These are phyloP conservation scores for Tetrahymena malaccensis DNA, from an alignment of 73 alveolate genomes.

Conservation along the genomic window DNA sequence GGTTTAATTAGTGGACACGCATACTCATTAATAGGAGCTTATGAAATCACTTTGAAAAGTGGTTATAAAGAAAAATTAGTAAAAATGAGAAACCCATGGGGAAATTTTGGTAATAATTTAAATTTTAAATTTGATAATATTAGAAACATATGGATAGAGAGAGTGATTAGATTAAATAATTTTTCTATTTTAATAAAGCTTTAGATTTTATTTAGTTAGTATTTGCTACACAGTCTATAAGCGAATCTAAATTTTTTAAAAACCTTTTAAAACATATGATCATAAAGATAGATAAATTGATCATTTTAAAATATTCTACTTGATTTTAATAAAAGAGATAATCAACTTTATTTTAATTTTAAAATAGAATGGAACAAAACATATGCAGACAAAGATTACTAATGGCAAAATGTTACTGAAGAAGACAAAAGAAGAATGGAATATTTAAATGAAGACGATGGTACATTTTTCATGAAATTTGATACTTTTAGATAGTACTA, in stretches of 20 bases:
- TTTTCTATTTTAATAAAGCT: too few species aligned
- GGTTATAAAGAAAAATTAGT: background rate
- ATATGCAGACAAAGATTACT: background rate
- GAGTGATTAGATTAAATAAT: too few species aligned
- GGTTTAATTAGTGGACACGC: conserved; percentile 65
- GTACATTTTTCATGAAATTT: background rate
- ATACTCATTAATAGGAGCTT: conserved; percentile 41
- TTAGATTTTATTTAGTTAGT: too few species aligned
- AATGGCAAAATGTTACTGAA: background rate
- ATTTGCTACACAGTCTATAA: too few species aligned
- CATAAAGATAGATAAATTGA: too few species aligned
- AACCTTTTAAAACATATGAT: too few species aligned
- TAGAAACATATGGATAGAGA: background rate
- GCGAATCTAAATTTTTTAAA: too few species aligned
- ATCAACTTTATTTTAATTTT: too few species aligned
- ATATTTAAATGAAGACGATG: background rate
- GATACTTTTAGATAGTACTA: background rate
- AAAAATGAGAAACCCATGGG: conserved; percentile 65
- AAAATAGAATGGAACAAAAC: background rate
- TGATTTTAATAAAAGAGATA: too few species aligned
- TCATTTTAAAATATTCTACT: too few species aligned
- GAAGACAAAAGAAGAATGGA: background rate
- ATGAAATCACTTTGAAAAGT: background rate
- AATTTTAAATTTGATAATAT: background rate
- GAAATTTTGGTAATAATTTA: background rate